phyloP scores from a whole-genome alignment of 2,329 filamentous ascomycete genomes.

The Ophiostoma montium region DNA sequence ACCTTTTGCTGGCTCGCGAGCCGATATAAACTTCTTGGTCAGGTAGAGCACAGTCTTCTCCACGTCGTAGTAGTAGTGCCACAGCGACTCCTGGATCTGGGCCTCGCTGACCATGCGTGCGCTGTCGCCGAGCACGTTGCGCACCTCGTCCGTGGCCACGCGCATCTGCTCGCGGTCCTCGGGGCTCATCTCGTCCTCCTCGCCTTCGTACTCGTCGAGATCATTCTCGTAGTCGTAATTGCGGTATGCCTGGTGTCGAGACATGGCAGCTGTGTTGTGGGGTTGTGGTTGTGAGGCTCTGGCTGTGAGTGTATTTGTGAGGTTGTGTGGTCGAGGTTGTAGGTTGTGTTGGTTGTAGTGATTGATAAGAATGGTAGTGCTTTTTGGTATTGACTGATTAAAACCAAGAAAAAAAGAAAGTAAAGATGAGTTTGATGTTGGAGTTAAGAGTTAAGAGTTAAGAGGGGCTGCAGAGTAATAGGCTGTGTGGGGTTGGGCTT shows the following conservation, averaged over 20 bases:
- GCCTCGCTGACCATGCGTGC: slow-evolving; percentile 38
- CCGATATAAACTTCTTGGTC: slow-evolving; percentile 44
- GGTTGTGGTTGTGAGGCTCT: not conserved
- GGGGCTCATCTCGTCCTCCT: slow-evolving; percentile 25
- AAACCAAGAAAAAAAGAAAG: no score
- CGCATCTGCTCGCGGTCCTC: slow-evolving; percentile 41
- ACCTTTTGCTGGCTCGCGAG: slow-evolving; percentile 12
- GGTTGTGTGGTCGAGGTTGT: no score
- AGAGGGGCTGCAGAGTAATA: no score
- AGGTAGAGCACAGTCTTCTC: slow-evolving; percentile 74
- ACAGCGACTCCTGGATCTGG: slow-evolving; percentile 80
- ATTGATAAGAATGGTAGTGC: no score
- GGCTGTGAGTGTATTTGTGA: no score
- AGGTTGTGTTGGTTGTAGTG: no score
- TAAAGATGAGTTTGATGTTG: no score
- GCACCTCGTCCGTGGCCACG: slow-evolving; percentile 51
- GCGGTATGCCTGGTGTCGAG: slow-evolving; percentile 31
- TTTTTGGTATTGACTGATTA: no score
- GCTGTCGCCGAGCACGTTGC: slow-evolving; percentile 46
- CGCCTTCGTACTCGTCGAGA: slow-evolving; percentile 34
- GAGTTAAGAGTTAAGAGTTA: no score
- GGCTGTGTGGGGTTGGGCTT: no score
- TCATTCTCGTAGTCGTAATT: slow-evolving; percentile 38
- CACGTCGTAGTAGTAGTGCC: slow-evolving; percentile 93
- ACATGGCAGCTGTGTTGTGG: no score